A percentile compares a stretch with the other conserved stretches of the same genome.
These are phyloP conservation scores for Medicago ruthenica DNA, from an alignment of 306 rosid species.

Conservation along the genomic window DNA sequence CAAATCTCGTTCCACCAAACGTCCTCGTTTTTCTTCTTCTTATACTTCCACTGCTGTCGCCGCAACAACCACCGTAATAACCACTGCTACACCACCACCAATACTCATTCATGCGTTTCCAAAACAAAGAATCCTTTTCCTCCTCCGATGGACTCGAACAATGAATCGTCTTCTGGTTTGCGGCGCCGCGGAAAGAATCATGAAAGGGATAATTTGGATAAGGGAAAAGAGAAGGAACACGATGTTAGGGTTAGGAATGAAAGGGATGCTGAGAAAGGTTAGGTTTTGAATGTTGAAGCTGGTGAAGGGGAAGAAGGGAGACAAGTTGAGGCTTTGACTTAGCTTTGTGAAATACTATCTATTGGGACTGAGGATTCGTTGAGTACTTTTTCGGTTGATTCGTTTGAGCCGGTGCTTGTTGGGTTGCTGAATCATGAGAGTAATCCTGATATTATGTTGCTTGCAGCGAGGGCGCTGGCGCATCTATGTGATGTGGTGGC, in stretches of 20 bases:
- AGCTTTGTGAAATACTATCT: slow-evolving; percentile 94
- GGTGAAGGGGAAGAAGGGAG: slow-evolving; percentile 88
- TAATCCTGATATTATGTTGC: slow-evolving; percentile 97
- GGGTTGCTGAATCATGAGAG: slow-evolving; percentile 94
- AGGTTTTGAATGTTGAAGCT: slow-evolving; percentile 69
- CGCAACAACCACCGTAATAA: slow-evolving; percentile 22
- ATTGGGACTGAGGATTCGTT: slow-evolving; percentile 97
- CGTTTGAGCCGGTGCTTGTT: slow-evolving; percentile 94
- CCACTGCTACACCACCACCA: slow-evolving; percentile 19
- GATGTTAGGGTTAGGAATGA: slow-evolving; percentile 85
- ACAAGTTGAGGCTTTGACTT: slow-evolving; percentile 96
- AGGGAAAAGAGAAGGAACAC: slow-evolving; percentile 85
- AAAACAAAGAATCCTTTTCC: slow-evolving; percentile 44
- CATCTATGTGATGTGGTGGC: slow-evolving; percentile 95
- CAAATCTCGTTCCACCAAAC: slow-evolving; percentile 82
- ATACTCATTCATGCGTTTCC: slow-evolving; percentile 81
- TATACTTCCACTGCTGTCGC: slow-evolving; percentile 39
- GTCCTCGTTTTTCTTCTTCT: slow-evolving; percentile 65
- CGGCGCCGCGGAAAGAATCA: slow-evolving; percentile 75
- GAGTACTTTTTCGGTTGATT: slow-evolving; percentile 90
- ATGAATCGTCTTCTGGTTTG: slow-evolving; percentile 88
- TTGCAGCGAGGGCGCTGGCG: slow-evolving; percentile 95
- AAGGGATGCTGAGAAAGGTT: slow-evolving; percentile 62
- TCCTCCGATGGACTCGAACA: slow-evolving; percentile 74
- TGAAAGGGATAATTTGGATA: slow-evolving; percentile 73